phyloP scores from a whole-genome alignment of 208 protist species.

The Acanthamoeba lenticulata region DNA sequence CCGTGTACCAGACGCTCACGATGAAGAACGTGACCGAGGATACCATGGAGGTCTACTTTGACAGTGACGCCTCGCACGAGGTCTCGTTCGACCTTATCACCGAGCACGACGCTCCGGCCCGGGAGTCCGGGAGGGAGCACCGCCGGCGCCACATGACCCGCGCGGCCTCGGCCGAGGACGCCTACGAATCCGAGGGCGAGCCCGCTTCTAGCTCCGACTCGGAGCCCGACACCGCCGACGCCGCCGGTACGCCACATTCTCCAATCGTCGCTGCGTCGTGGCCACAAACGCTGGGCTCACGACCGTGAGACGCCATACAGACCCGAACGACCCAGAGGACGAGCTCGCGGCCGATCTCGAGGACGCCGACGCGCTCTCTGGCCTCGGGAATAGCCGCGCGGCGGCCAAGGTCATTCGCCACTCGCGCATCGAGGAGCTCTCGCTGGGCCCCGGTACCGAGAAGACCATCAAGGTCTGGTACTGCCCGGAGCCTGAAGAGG shows the following conservation, averaged over 20 bases:
- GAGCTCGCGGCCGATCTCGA: background rate
- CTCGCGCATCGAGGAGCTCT: constrained; percentile 77
- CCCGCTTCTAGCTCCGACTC: background rate
- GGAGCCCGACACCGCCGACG: background rate
- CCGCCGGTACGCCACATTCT: background rate
- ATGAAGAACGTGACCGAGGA: constrained; percentile 79
- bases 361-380: too few relatives aligned
- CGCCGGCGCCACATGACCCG: too few relatives aligned
- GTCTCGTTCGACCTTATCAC: constrained; percentile 73
- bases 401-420: background rate
- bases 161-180: constrained; percentile 2
- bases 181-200: background rate
- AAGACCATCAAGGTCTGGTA: constrained; percentile 73
- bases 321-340: background rate
- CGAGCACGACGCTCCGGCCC: constrained; percentile 59
- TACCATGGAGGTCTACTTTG: constrained; percentile 74
- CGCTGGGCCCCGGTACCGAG: constrained; percentile 74
- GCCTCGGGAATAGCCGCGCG: too few relatives aligned
- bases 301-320: background rate
- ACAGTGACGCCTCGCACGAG: constrained; percentile 69
- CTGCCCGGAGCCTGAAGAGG: constrained; percentile 60
- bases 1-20: constrained; percentile 68
- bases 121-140: too few relatives aligned
- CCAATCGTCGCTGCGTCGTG: background rate
- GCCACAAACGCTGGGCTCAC: too few relatives aligned